Evolutionary conservation across 805 yeast genomes (phyloP).

Genomic region (Candida namnaoensis): DNA sequence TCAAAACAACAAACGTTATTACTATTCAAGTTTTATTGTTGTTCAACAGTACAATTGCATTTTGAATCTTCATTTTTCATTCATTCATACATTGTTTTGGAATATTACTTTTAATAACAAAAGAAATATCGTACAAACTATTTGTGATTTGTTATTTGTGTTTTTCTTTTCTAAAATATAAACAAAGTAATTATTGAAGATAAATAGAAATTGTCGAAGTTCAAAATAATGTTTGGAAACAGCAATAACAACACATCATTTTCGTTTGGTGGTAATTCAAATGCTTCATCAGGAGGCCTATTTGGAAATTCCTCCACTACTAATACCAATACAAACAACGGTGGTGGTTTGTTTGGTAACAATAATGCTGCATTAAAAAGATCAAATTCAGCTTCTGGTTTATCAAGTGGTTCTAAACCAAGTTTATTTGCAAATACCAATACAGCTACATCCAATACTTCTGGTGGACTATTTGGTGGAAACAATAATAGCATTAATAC

Average conservation of each 20-base stretch:
- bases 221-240: conserved; percentile 1
- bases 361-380: conserved; percentile 4
- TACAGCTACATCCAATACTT: conserved; percentile 2
- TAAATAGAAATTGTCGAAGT: background rate
- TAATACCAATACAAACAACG: conserved; percentile 19
- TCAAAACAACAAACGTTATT: too few species aligned
- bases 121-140: too few species aligned
- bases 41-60: too few species aligned
- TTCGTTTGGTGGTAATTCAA: conserved; percentile 5
- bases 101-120: too few species aligned
- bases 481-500: background rate
- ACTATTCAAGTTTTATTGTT: too few species aligned
- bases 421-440: conserved; percentile 12
- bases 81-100: too few species aligned
- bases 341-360: conserved; percentile 21
- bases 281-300: conserved; percentile 5
- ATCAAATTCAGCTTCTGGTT: conserved; percentile 5
- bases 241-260: conserved; percentile 5
- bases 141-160: too few species aligned
- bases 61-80: too few species aligned
- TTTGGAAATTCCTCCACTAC: conserved; percentile 15
- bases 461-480: conserved; percentile 5
- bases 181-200: too few species aligned
- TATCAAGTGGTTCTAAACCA: conserved; percentile 1
- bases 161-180: too few species aligned